Evolutionary conservation across 148 eudicot genomes (phyloP), one percentile per base, ranked within the genome.

Genomic region (Pharnaceum exiguum): DNA sequence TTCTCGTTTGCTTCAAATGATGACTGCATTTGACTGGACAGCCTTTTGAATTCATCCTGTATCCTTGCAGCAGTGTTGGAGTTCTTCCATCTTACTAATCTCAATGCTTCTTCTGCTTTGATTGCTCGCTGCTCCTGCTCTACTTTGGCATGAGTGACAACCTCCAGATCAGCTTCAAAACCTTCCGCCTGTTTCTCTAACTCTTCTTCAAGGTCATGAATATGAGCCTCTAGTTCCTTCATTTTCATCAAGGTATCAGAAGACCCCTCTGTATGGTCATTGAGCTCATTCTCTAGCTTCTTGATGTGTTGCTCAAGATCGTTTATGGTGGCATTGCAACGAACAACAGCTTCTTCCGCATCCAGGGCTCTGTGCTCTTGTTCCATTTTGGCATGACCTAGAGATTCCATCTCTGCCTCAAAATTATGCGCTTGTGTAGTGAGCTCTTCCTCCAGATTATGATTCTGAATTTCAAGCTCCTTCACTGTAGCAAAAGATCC

Each of bases 41-140:
- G 67, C 59, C 77, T 71, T 66, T 68, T 78, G 68, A 94, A 80
- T 49, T 94, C 99, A 30, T 84, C 90, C 62, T 86, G 96, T 48
- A 94, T 76, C 69, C 85, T 75, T 21, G 81, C 87, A 46, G 95
- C 96, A 11, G 87, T 82, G 23, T 72, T 80, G 19, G 78, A 85
- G 79, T 89, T 89, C 51, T 86, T 80, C 89, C 70, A 70, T 63
- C 73, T 70, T 38, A 75, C 71, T 70, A 82, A 70, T 69, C 79
- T 79, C 56, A 94, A 66, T 27, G 70, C 71, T 66, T 82, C 96
- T 72, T 94, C 96, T 37, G 96, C 96, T 75, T 46, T 62, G 66
- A 89, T 80, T 3, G 91, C 95, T 78, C 91, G 79, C 46, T 94
- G 81, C 71, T 89, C 99, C 65, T 89, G 87, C 70, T 83, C 85